A percentile compares a stretch with the other conserved stretches of the same genome.
Conservation (phyloP, 129 eudicot genomes). For the Chrysanthemum lavandulifolium region DNA sequence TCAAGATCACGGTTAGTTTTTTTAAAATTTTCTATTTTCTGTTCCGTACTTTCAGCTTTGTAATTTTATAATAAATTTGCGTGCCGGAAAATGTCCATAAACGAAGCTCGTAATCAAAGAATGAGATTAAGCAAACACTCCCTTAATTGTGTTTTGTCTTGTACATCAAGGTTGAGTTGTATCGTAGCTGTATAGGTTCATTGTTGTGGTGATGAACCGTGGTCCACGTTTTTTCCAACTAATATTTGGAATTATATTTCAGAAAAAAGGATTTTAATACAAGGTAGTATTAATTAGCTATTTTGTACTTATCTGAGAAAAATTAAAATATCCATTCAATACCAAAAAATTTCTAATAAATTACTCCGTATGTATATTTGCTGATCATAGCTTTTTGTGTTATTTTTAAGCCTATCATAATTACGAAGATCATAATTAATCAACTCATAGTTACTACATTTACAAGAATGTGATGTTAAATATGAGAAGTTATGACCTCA, state of each 20-base stretch:
- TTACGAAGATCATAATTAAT: neutral
- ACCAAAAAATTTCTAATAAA: too few species aligned
- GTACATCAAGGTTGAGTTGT: conserved; percentile 19
- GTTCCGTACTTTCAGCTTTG: too few species aligned
- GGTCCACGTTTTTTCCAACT: conserved; percentile 18
- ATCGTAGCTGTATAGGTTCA: conserved; percentile 23
- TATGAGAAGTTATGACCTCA: too few species aligned
- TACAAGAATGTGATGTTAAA: too few species aligned
- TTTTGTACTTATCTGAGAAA: neutral
- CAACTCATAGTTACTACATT: neutral
- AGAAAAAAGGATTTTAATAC: neutral
- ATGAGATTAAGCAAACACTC: too few species aligned
- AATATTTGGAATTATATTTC: neutral
- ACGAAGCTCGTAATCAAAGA: too few species aligned
- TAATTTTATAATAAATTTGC: too few species aligned
- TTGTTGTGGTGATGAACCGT: conserved; percentile 19
- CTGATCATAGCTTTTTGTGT: neutral
- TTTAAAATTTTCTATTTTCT: too few species aligned
- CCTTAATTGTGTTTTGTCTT: neutral
- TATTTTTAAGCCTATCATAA: neutral
- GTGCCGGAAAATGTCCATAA: too few species aligned
- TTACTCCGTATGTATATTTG: neutral
- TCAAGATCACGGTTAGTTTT: conserved; percentile 78
- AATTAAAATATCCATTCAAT: neutral
- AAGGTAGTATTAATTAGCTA: neutral